phyloP scores from a whole-genome alignment of 352 stramenopile species.

The Globisporangium spiculum region DNA sequence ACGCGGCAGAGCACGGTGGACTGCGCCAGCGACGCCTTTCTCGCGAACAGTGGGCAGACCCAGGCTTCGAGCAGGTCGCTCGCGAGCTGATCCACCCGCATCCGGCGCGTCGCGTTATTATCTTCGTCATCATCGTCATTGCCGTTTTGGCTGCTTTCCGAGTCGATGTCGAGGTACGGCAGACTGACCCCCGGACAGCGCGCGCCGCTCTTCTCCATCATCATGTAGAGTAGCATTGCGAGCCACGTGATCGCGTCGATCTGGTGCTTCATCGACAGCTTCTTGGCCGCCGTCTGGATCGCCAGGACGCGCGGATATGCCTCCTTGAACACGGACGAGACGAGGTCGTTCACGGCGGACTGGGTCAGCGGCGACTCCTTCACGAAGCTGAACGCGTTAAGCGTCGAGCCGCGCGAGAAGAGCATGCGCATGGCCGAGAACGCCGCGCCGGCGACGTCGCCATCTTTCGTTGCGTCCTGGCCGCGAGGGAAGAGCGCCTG shows the following conservation, averaged over 20 bases:
- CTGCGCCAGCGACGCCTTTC: slow-evolving; percentile 51
- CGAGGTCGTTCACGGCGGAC: slow-evolving; percentile 63
- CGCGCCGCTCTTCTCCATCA: slow-evolving; percentile 77
- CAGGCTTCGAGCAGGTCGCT: slow-evolving; percentile 50
- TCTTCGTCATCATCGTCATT: slow-evolving; percentile 49
- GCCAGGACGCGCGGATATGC: slow-evolving; percentile 52
- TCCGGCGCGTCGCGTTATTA: slow-evolving; percentile 34
- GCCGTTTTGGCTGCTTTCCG: slow-evolving; percentile 18
- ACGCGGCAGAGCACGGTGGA: slow-evolving; percentile 48
- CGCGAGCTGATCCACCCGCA: slow-evolving; percentile 60
- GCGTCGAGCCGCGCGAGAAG: slow-evolving; percentile 44
- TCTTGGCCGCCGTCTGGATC: slow-evolving; percentile 40
- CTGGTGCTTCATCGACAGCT: slow-evolving; percentile 56
- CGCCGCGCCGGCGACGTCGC: slow-evolving; percentile 34
- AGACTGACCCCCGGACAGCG: slow-evolving; percentile 62
- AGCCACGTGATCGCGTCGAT: slow-evolving; percentile 61
- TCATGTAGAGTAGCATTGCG: slow-evolving; percentile 75
- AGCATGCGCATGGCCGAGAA: slow-evolving; percentile 61
- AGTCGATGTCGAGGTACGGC: slow-evolving; percentile 69
- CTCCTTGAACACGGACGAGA: slow-evolving; percentile 63
- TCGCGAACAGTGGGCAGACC: slow-evolving; percentile 46
- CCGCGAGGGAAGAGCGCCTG: slow-evolving; percentile 39
- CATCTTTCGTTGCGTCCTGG: not conserved
- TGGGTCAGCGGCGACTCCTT: slow-evolving; percentile 28
- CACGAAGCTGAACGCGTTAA: slow-evolving; percentile 32